These are phyloP conservation scores for Coemansia sp. DNA, from an alignment of 192 early-diverging fungal genomes.

Conservation along the genomic window DNA sequence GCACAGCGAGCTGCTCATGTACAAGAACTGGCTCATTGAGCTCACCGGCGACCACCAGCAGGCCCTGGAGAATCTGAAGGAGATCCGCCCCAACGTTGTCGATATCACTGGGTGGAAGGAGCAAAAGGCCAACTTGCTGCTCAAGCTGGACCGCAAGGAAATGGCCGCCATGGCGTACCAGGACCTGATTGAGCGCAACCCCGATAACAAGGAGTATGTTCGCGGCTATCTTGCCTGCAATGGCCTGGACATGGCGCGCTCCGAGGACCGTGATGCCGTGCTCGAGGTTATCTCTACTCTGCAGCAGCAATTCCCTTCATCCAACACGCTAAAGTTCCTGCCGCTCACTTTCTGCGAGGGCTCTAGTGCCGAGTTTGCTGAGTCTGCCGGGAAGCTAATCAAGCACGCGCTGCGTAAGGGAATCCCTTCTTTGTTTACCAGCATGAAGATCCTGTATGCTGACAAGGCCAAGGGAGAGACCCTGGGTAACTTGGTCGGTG, in stretches of 20 bases:
- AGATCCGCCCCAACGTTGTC: conserved; percentile 67
- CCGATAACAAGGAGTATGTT: conserved; percentile 74
- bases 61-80: conserved; percentile 75
- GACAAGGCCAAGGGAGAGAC: conserved; percentile 61
- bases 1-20: conserved; percentile 80
- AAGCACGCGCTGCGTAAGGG: conserved; percentile 80
- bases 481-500: conserved; percentile 66
- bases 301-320: conserved; percentile 69
- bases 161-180: conserved; percentile 75
- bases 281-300: conserved; percentile 53
- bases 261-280: conserved; percentile 31
- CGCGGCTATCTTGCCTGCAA: conserved; percentile 59
- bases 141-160: conserved; percentile 62
- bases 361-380: conserved; percentile 63
- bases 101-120: conserved; percentile 75
- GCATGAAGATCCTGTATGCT: conserved; percentile 69
- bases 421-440: conserved; percentile 89
- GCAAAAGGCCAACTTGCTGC: conserved; percentile 65
- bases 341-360: conserved; percentile 74
- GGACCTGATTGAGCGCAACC: conserved; percentile 72
- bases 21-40: conserved; percentile 82
- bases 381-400: conserved; percentile 62
- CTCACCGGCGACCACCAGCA: conserved; percentile 71
- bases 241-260: conserved; percentile 21
- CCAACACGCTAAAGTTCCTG: conserved; percentile 73